A percentile compares a stretch with the other conserved stretches of the same genome.
Evolutionary conservation across 768 basidiomycete genomes (phyloP).

Genomic region (Leucosporidium creatinivorum): DNA sequence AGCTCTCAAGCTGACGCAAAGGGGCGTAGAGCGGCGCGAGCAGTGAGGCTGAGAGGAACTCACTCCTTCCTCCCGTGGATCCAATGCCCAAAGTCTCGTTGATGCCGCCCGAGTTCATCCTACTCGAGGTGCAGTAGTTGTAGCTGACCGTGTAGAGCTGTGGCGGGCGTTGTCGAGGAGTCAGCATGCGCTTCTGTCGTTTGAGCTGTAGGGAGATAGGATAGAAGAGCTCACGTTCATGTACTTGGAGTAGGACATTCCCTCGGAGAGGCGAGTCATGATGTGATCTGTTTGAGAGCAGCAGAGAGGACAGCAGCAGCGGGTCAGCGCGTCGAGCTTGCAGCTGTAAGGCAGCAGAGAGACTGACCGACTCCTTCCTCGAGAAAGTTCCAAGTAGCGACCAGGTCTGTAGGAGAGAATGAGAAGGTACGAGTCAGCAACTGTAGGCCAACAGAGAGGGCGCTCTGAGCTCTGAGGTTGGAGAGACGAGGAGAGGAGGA

Average conservation of each 20-base stretch:
- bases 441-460: neutral
- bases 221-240: conserved; percentile 27
- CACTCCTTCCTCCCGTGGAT: conserved; percentile 20
- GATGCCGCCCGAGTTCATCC: conserved; percentile 40
- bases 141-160: conserved; percentile 81
- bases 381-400: conserved; percentile 79
- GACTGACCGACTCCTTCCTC: conserved; percentile 55
- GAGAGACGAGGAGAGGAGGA: neutral
- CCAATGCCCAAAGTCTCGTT: conserved; percentile 36
- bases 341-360: neutral
- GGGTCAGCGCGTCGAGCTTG: neutral
- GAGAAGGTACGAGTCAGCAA: neutral
- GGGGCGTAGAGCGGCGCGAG: neutral
- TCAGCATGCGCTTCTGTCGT: conserved; percentile 4
- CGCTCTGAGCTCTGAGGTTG: no score
- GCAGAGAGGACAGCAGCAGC: neutral
- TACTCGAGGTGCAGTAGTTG: conserved; percentile 89
- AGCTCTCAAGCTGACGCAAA: neutral
- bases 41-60: conserved; percentile 1
- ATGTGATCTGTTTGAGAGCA: conserved; percentile 25
- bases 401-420: conserved; percentile 49
- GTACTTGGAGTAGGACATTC: conserved; percentile 38
- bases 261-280: conserved; percentile 36
- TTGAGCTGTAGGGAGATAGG: neutral
- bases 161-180: neutral